Conservation (phyloP, 2,329 filamentous ascomycete species). For the Phyllosticta ampelicida region DNA sequence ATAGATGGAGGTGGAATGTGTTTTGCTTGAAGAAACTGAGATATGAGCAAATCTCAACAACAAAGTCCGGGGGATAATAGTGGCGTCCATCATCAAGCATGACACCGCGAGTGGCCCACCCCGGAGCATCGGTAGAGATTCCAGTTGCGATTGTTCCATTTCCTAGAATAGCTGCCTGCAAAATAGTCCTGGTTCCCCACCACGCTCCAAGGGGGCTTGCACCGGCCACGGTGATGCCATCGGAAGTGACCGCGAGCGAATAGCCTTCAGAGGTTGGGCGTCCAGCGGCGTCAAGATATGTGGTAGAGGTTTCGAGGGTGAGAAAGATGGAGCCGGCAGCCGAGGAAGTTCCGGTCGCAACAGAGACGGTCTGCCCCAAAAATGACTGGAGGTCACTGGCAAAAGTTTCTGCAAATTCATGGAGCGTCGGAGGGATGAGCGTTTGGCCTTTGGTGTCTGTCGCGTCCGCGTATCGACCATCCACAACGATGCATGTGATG, state of each 20-base stretch:
- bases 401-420: slow-evolving; percentile 39
- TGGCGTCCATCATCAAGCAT: slow-evolving; percentile 45
- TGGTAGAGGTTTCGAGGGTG: slow-evolving; percentile 33
- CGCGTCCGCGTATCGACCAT: slow-evolving; percentile 29
- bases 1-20: slow-evolving; percentile 47
- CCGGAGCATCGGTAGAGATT: slow-evolving; percentile 38
- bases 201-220: slow-evolving; percentile 46
- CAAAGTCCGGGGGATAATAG: slow-evolving; percentile 44
- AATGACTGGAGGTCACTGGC: slow-evolving; percentile 20
- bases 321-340: slow-evolving; percentile 30
- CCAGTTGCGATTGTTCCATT: slow-evolving; percentile 34
- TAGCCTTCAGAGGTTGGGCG: slow-evolving; percentile 37
- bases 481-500: slow-evolving; percentile 32
- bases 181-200: slow-evolving; percentile 47
- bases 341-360: background rate
- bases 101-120: slow-evolving; percentile 26
- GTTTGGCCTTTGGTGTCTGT: slow-evolving; percentile 33
- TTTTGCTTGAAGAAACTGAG: slow-evolving; percentile 53
- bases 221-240: slow-evolving; percentile 33
- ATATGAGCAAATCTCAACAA: slow-evolving; percentile 49
- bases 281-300: slow-evolving; percentile 37
- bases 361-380: background rate
- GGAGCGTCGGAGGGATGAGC: slow-evolving; percentile 41
- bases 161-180: slow-evolving; percentile 40
- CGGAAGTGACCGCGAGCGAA: slow-evolving; percentile 30